Evolutionary conservation across 1,284 basidiomycete species (phyloP).

Genomic region (Apiotrichum mycotoxinovorans): DNA sequence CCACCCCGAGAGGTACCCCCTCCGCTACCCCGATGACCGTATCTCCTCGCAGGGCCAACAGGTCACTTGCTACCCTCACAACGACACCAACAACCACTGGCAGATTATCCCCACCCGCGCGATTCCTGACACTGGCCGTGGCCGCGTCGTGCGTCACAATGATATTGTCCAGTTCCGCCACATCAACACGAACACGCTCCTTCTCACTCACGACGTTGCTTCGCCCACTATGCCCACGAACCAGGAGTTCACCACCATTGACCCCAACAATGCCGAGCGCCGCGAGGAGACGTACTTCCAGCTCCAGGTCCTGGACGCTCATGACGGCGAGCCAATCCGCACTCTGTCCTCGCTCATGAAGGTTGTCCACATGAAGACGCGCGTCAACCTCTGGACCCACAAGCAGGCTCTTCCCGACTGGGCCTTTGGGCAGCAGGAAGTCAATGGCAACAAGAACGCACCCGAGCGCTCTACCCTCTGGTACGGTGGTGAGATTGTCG

Average conservation of each 20-base stretch:
- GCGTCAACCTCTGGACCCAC: conserved; percentile 93
- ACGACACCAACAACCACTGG: conserved; percentile 85
- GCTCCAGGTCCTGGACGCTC: conserved; percentile 65
- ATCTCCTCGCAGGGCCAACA: conserved; percentile 96
- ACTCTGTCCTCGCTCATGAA: conserved; percentile 88
- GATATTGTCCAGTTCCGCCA: conserved; percentile 88
- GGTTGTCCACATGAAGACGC: conserved; percentile 81
- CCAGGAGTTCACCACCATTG: conserved; percentile 93
- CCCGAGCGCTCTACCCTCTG: conserved; percentile 78
- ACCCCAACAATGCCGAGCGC: conserved; percentile 61
- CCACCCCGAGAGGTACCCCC: conserved; percentile 81
- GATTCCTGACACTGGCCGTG: conserved; percentile 80
- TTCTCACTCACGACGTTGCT: conserved; percentile 96
- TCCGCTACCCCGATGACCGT: conserved; percentile 93
- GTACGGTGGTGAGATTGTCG: conserved; percentile 80
- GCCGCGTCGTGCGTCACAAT: conserved; percentile 80
- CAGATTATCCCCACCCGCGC: conserved; percentile 90
- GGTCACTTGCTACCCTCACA: conserved; percentile 86
- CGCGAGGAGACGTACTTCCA: conserved; percentile 86
- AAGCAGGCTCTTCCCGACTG: conserved; percentile 81
- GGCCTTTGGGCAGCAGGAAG: conserved; percentile 95
- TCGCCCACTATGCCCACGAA: conserved; percentile 96
- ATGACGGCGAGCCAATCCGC: conserved; percentile 76
- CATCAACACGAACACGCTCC: conserved; percentile 72
- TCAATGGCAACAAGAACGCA: conserved; percentile 95